Evolutionary conservation across 2,329 filamentous ascomycete species (phyloP).

Genomic region (Diplodia seriata): DNA sequence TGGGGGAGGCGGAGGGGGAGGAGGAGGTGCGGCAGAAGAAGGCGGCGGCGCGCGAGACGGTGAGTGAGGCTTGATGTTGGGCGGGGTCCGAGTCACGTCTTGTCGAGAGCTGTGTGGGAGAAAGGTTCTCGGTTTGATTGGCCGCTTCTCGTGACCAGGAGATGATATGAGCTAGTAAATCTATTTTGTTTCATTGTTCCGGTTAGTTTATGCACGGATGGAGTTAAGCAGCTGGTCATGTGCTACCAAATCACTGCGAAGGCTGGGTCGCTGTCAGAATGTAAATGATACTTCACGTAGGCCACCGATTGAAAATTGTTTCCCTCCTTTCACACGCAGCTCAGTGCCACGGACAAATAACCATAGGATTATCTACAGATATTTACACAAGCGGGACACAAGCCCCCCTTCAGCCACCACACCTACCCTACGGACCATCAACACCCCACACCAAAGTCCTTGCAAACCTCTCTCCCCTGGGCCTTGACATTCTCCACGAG

Average conservation of each 20-base stretch:
- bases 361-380: neutral
- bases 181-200: neutral
- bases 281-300: neutral
- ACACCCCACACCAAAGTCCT: constrained; percentile 42
- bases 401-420: neutral
- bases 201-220: neutral
- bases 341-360: too few species aligned
- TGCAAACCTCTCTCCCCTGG: constrained; percentile 45
- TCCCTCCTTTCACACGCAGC: too few species aligned
- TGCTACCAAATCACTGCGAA: neutral
- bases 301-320: neutral
- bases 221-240: neutral
- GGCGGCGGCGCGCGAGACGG: neutral
- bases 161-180: neutral
- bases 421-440: neutral
- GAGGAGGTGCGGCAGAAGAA: neutral
- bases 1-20: neutral
- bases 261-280: too few species aligned
- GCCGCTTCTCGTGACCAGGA: neutral
- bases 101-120: neutral
- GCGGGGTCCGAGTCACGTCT: neutral
- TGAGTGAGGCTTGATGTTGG: neutral
- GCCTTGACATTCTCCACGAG: constrained; percentile 46
- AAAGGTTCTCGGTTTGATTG: neutral
- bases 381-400: neutral